Conservation (phyloP, 345 rosid species). For the Linum tenue region DNA sequence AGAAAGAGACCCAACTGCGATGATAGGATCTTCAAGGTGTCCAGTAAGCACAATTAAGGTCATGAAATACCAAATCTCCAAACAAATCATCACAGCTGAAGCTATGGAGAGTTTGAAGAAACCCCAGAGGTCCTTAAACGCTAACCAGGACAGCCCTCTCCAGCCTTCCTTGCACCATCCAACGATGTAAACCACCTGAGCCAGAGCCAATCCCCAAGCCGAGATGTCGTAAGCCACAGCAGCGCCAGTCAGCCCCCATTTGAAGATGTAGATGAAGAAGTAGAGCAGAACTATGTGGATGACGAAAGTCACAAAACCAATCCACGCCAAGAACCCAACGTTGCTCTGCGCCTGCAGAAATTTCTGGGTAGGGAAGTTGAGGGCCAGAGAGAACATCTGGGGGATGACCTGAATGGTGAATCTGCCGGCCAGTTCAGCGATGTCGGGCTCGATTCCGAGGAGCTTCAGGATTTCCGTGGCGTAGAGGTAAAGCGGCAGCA, state of each 20-base stretch:
- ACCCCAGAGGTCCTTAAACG: conserved; percentile 72
- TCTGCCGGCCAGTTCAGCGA: conserved; percentile 66
- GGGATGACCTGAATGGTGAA: conserved; percentile 71
- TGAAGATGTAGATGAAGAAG: conserved; percentile 50
- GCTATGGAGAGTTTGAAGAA: conserved; percentile 73
- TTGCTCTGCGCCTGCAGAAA: conserved; percentile 87
- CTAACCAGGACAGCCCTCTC: conserved; percentile 79
- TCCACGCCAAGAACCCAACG: conserved; percentile 70
- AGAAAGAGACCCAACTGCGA: conserved; percentile 88
- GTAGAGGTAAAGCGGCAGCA: conserved; percentile 62
- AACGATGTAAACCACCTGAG: conserved; percentile 68
- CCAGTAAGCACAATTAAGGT: conserved; percentile 90
- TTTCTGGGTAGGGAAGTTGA: conserved; percentile 80
- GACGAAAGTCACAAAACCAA: conserved; percentile 55
- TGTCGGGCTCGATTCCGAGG: conserved; percentile 57
- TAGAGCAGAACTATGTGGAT: conserved; percentile 38
- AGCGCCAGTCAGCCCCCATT: conserved; percentile 76
- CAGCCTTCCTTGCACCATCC: conserved; percentile 87
- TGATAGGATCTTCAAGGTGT: conserved; percentile 72
- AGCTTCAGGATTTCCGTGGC: conserved; percentile 67
- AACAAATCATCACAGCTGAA: conserved; percentile 90
- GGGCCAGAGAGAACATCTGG: conserved; percentile 78
- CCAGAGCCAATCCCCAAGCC: conserved; percentile 58
- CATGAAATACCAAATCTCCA: conserved; percentile 99
- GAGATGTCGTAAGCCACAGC: conserved; percentile 68